Evolutionary conservation across 805 yeast genomes (phyloP).

Genomic region (Starmerella bombi): DNA sequence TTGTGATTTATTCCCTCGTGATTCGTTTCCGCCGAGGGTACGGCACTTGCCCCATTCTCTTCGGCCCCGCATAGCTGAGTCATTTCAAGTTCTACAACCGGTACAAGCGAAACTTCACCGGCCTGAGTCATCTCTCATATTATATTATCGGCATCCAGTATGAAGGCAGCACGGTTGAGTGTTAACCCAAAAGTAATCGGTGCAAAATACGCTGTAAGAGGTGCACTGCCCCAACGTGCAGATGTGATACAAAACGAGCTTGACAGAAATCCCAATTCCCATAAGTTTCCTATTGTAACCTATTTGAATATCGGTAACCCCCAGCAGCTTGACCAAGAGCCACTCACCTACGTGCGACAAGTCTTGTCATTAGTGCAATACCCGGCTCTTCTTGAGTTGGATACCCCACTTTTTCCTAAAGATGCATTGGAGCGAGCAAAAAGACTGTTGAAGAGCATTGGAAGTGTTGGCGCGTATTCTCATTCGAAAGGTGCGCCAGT

Average conservation of each 20-base stretch:
- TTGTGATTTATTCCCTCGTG: too few relatives aligned
- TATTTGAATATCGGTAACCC: conserved; percentile 96
- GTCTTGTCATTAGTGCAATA: conserved; percentile 76
- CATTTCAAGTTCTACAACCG: too few relatives aligned
- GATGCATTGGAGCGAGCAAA: conserved; percentile 70
- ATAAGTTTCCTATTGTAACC: conserved; percentile 69
- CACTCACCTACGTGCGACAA: conserved; percentile 89
- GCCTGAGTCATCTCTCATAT: too few relatives aligned
- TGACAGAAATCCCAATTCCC: conserved; percentile 39
- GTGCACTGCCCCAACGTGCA: conserved; percentile 84
- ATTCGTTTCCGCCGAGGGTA: too few relatives aligned
- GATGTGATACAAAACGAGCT: conserved; percentile 61
- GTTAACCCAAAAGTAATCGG: conserved; percentile 41
- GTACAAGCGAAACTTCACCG: too few relatives aligned
- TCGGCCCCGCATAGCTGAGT: too few relatives aligned
- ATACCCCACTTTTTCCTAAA: conserved; percentile 23
- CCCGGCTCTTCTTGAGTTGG: conserved; percentile 47
- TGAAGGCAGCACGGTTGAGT: too few relatives aligned
- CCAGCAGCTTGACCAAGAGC: conserved; percentile 88
- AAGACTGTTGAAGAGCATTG: conserved; percentile 44
- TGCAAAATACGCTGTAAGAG: conserved; percentile 95
- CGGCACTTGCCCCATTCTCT: too few relatives aligned
- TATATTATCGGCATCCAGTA: too few relatives aligned
- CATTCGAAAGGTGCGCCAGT: conserved; percentile 74
- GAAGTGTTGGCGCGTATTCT: conserved; percentile 91